Evolutionary conservation across 2,329 filamentous ascomycete species (phyloP), one percentile per base, ranked within the genome.

Genomic region (Orbilia brochopaga): DNA sequence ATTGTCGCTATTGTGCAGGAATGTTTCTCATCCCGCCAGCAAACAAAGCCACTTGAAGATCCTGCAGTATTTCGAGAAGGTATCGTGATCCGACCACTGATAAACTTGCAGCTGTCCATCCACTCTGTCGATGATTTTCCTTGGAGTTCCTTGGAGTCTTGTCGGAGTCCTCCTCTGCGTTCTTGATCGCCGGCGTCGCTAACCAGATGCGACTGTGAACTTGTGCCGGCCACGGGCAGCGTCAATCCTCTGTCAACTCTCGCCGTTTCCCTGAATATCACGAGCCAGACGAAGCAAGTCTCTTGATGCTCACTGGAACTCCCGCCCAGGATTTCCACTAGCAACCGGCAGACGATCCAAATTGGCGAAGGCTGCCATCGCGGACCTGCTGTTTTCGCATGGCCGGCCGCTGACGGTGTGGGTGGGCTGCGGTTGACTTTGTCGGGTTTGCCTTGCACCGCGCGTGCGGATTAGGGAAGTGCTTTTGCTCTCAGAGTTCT

Each of bases 401-500:
- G 40, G 50, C 21, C 19, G 30, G 42, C 60, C 44, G 51, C 51
- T 30, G 57, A 19, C 37, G 40, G 55, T 57, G 60, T 57, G 66
- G n/a, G 55, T 24, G 44, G 51, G 44, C 48, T 51, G 24, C 53
- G 35, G 55, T 65, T 61, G 48, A 56, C 19, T 10, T 44, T 60
- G 59, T 54, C 42, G 55, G 54, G 67, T 63, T 65, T 65, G 67
- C 67, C 67, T 65, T 60, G 67, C 60, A 21, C 50, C 44, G 30
- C 23, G n/a, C 44, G 42, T 72, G 50, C 67, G 55, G 56, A 72
- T 65, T 72, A 72, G 67, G 67, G 67, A 72, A 72, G 67, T 72
- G 60, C 67, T 48, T 37, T 60, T 17, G 44, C 4, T 11, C 19
- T 55, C 32, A 48, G 48, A 64, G 32, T 48, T 48, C 59, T 56